Evolutionary conservation across 345 rosid genomes (phyloP).

Genomic region (Citrus australasica): DNA sequence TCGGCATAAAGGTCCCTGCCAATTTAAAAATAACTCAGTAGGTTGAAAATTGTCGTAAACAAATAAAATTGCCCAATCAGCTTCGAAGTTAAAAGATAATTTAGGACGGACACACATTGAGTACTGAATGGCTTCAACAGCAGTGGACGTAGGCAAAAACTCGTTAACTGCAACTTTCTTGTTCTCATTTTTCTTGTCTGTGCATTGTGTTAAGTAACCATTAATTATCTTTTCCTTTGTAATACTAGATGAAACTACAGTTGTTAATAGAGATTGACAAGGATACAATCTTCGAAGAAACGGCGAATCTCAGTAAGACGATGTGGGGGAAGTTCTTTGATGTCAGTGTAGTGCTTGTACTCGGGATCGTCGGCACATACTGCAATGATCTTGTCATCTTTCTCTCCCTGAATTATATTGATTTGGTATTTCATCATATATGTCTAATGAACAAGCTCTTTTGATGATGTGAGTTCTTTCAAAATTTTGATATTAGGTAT

Average conservation of each 20-base stretch:
- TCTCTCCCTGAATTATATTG: conserved; percentile 62
- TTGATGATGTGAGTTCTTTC: not conserved
- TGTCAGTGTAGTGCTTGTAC: conserved; percentile 78
- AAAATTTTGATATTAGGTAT: not conserved
- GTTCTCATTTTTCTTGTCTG: conserved; percentile 97
- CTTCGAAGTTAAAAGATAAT: not conserved
- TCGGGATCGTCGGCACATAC: conserved; percentile 98
- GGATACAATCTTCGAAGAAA: conserved; percentile 95
- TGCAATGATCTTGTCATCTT: conserved; percentile 95
- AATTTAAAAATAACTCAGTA: not conserved
- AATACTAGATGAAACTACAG: not conserved
- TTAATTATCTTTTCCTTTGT: not conserved
- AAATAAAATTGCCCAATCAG: not conserved
- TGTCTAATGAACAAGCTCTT: not conserved
- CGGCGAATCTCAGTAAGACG: conserved; percentile 88
- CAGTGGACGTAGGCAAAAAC: conserved; percentile 61
- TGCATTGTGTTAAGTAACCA: conserved; percentile 17
- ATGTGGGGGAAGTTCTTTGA: conserved; percentile 87
- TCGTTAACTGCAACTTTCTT: conserved; percentile 94
- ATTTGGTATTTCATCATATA: too few species aligned
- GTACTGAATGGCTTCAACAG: conserved; percentile 76
- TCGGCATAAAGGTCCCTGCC: conserved; percentile 91
- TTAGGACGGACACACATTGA: conserved; percentile 56
- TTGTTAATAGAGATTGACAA: conserved; percentile 8
- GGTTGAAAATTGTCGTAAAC: too few species aligned